Conservation (phyloP, 1,284 basidiomycete genomes). For the Vanrija sp. region DNA sequence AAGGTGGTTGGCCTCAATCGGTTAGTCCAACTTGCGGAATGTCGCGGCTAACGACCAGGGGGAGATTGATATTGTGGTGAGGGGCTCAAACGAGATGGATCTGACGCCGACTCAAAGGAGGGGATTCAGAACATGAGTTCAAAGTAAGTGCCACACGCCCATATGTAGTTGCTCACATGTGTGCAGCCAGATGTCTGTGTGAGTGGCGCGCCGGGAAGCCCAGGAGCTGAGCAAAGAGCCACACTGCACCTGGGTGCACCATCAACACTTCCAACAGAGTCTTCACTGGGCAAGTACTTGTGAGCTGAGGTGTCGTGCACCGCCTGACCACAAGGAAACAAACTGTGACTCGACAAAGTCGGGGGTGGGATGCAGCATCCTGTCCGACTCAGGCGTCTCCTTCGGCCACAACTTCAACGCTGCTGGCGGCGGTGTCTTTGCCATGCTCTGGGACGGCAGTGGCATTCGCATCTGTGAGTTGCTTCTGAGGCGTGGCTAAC, state of each 20-base stretch:
- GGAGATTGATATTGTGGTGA: conserved; percentile 46
- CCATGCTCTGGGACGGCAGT: conserved; percentile 61
- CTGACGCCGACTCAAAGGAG: conserved; percentile 26
- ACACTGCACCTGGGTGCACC: conserved; percentile 39
- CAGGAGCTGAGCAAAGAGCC: conserved; percentile 16
- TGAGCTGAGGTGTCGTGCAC: neutral
- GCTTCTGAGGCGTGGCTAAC: neutral
- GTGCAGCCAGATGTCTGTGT: conserved; percentile 42
- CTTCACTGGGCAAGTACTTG: conserved; percentile 25
- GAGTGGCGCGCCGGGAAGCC: neutral
- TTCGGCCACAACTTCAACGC: conserved; percentile 71
- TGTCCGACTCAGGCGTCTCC: conserved; percentile 55
- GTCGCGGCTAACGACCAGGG: conserved; percentile 27
- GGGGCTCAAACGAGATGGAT: conserved; percentile 3
- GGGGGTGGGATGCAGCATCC: conserved; percentile 66
- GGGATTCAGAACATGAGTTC: conserved; percentile 36
- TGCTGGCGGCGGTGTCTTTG: conserved; percentile 67
- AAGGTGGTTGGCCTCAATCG: conserved; percentile 33
- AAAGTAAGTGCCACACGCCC: conserved; percentile 28
- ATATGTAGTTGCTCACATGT: neutral
- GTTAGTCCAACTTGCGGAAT: conserved; percentile 16
- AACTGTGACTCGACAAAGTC: conserved; percentile 45
- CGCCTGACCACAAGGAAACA: neutral
- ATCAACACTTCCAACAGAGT: conserved; percentile 24
- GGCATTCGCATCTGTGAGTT: conserved; percentile 67